Conservation (phyloP, 176 grass and related monocot species). For the Eleusine indica region DNA sequence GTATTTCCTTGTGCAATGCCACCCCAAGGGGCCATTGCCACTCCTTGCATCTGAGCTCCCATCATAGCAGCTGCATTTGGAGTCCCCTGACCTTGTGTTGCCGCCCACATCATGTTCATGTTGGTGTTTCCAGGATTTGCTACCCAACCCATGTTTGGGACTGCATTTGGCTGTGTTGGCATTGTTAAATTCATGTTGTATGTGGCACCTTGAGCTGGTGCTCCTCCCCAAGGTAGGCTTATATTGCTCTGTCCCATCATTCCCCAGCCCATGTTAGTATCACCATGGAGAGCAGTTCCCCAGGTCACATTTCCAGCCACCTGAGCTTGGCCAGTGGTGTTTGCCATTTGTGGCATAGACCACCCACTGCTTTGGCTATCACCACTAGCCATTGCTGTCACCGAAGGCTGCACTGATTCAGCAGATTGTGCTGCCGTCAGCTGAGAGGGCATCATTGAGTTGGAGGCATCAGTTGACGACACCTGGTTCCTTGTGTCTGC, state of each 20-base stretch:
- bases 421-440: slow-evolving; percentile 41
- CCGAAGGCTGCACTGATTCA: slow-evolving; percentile 42
- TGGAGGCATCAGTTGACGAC: slow-evolving; percentile 44
- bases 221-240: slow-evolving; percentile 62
- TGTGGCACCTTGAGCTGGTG: slow-evolving; percentile 57
- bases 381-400: slow-evolving; percentile 33
- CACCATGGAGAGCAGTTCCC: slow-evolving; percentile 58
- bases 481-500: slow-evolving; percentile 48
- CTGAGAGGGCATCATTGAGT: slow-evolving; percentile 41
- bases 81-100: slow-evolving; percentile 45
- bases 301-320: slow-evolving; percentile 59
- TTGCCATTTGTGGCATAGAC: slow-evolving; percentile 55
- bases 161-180: slow-evolving; percentile 57
- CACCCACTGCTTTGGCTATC: slow-evolving; percentile 52
- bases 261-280: slow-evolving; percentile 64
- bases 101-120: slow-evolving; percentile 63
- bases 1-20: slow-evolving; percentile 55
- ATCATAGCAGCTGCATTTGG: slow-evolving; percentile 57
- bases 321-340: slow-evolving; percentile 53
- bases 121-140: slow-evolving; percentile 65
- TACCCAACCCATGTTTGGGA: slow-evolving; percentile 67
- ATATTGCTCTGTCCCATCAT: slow-evolving; percentile 59
- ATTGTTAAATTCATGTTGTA: slow-evolving; percentile 76
- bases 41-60: slow-evolving; percentile 67
- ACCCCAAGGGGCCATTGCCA: slow-evolving; percentile 60